These are phyloP conservation scores for Lachnellula arida DNA, from an alignment of 2,329 filamentous ascomycete species.

Conservation along the genomic window DNA sequence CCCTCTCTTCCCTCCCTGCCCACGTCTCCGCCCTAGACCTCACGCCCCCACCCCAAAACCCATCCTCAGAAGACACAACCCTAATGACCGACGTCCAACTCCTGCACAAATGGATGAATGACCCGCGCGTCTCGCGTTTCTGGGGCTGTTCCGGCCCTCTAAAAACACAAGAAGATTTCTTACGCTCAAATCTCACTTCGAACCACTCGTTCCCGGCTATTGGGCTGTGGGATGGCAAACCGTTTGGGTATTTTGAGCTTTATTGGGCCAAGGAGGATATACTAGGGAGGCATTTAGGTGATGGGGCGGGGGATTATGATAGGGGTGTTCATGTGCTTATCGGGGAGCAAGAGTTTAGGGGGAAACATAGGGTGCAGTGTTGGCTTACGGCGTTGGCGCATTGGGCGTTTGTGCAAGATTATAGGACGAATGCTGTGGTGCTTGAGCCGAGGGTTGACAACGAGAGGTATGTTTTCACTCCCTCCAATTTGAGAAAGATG, in stretches of 20 bases:
- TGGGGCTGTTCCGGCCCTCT: conserved; percentile 67
- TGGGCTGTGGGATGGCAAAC: conserved; percentile 88
- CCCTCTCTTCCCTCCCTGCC: conserved; percentile 28
- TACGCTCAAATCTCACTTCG: conserved; percentile 59
- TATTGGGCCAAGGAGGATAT: conserved; percentile 97
- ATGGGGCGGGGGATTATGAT: conserved; percentile 72
- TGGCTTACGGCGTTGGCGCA: conserved; percentile 90
- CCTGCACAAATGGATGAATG: conserved; percentile 83
- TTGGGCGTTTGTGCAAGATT: conserved; percentile 72
- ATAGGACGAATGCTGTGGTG: conserved; percentile 75
- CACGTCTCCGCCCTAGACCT: conserved; percentile 35
- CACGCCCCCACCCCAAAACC: conserved; percentile 38
- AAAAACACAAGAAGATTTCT: conserved; percentile 59
- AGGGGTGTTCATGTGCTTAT: conserved; percentile 84
- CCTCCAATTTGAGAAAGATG: not conserved
- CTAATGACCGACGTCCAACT: conserved; percentile 57
- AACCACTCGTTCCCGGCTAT: conserved; percentile 85
- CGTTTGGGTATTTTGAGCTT: conserved; percentile 95
- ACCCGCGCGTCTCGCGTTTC: conserved; percentile 74
- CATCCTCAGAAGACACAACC: conserved; percentile 30
- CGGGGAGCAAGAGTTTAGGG: conserved; percentile 87
- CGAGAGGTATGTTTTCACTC: conserved; percentile 57
- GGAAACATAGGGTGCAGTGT: conserved; percentile 65
- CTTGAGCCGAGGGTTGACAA: conserved; percentile 93
- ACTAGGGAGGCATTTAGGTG: conserved; percentile 66